Evolutionary conservation across 768 basidiomycete species (phyloP).

Genomic region (Hebeloma cylindrosporum): DNA sequence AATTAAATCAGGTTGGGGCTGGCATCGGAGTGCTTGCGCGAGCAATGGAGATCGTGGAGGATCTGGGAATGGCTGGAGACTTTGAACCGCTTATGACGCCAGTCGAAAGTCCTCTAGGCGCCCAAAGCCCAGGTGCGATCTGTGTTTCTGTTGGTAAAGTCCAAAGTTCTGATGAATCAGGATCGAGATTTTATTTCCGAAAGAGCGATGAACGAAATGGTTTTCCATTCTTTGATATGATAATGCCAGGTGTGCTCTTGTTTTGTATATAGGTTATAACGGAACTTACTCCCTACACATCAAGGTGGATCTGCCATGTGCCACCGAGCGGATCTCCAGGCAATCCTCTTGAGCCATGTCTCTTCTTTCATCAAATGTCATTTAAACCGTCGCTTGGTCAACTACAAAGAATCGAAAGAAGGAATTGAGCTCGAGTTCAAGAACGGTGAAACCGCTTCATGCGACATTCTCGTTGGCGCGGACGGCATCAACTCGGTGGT

Average conservation of each 20-base stretch:
- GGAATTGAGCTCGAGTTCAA: constrained; percentile 38
- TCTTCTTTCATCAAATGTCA: constrained; percentile 34
- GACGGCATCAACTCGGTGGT: constrained; percentile 40
- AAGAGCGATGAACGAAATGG: constrained; percentile 19
- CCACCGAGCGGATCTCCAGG: constrained; percentile 53
- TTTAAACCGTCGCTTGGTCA: constrained; percentile 42
- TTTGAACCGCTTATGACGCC: constrained; percentile 9
- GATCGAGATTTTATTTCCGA: constrained; percentile 7
- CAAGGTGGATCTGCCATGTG: constrained; percentile 27
- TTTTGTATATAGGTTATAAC: constrained; percentile 21
- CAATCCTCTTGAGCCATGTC: constrained; percentile 45
- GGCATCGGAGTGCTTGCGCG: constrained; percentile 45
- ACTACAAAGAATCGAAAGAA: constrained; percentile 33
- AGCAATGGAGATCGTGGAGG: constrained; percentile 42
- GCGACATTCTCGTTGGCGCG: constrained; percentile 48
- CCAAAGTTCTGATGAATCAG: neutral
- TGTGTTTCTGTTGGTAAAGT: neutral
- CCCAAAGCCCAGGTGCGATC: constrained; percentile 2
- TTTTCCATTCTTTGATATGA: constrained; percentile 4
- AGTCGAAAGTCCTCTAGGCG: neutral
- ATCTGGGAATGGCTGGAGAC: constrained; percentile 35
- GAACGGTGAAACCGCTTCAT: constrained; percentile 45
- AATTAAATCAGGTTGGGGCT: constrained; percentile 45
- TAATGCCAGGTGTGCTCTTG: constrained; percentile 16
- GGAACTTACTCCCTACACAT: constrained; percentile 15